Evolutionary conservation across 1,284 basidiomycete genomes (phyloP).

Genomic region (Tilletia indica): DNA sequence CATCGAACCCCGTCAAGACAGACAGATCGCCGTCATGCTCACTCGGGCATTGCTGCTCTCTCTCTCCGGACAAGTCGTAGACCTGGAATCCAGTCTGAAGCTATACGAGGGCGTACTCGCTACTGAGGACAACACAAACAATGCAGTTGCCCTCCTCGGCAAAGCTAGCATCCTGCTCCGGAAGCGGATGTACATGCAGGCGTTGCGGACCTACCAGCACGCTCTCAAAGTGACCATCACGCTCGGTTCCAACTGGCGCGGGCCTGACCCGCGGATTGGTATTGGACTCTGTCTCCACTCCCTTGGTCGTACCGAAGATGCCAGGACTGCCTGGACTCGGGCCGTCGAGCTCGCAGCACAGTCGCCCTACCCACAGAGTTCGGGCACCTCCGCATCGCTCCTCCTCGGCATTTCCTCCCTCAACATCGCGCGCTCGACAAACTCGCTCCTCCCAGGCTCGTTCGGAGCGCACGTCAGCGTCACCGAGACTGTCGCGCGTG

Average conservation of each 20-base stretch:
- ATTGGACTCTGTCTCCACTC: constrained; percentile 52
- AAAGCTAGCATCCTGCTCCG: constrained; percentile 50
- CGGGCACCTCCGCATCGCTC: constrained; percentile 21
- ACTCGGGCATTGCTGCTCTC: constrained; percentile 35
- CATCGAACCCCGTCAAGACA: constrained; percentile 29
- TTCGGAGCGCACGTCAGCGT: constrained; percentile 40
- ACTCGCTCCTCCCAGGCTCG: constrained; percentile 34
- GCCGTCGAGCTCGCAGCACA: constrained; percentile 36
- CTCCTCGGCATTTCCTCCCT: constrained; percentile 50
- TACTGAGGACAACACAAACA: constrained; percentile 25
- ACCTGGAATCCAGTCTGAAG: constrained; percentile 40
- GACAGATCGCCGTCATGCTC: constrained; percentile 37
- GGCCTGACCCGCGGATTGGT: constrained; percentile 52
- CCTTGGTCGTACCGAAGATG: constrained; percentile 46
- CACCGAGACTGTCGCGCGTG: constrained; percentile 45
- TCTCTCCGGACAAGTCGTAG: constrained; percentile 29
- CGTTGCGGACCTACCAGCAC: constrained; percentile 49
- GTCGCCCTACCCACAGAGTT: constrained; percentile 29
- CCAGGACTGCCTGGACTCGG: constrained; percentile 52
- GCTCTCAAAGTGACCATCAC: constrained; percentile 33
- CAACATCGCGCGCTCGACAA: constrained; percentile 41
- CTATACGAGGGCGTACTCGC: constrained; percentile 10
- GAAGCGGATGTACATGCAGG: constrained; percentile 38
- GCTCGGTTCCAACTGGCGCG: constrained; percentile 32
- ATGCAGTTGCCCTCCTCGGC: constrained; percentile 49